Base-by-base conservation (phyloP, 75 land plant genomes). In the Selaginella moellendorffii region DNA sequence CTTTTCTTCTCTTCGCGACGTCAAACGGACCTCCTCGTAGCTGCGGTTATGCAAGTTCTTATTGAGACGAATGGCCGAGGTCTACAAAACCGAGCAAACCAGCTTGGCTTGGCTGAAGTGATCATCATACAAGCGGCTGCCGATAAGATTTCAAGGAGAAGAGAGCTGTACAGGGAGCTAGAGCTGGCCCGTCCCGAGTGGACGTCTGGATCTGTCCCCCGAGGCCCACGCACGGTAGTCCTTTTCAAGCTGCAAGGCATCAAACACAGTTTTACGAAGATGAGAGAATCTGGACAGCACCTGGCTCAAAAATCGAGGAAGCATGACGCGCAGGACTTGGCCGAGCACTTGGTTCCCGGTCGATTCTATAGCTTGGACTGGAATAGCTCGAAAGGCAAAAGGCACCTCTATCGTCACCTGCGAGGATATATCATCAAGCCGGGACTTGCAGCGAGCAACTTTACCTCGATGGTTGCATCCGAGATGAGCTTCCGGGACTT, bases 151-250 rank as follows among this genome's bases (percentile, higher is more conserved):
- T n/a, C n/a, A n/a, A n/a, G n/a, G n/a, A n/a, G n/a, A n/a, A n/a
- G n/a, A n/a, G n/a, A n/a, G n/a, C n/a, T n/a, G n/a, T n/a, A n/a
- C n/a, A n/a, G n/a, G n/a, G n/a, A n/a, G n/a, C n/a, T n/a, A n/a
- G n/a, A n/a, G n/a, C n/a, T n/a, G n/a, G n/a, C 97, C 88, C 5
- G 88, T 84, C 66, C 97, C 93, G 63, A 90, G 80, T 54, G 97
- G 88, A 31, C 80, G 76, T 54, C 93, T 81, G 19, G 93, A 87
- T 18, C 67, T 59, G 52, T 90, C 85, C 10, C 97, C 97, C 24
- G 93, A 78, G 25, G 88, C 93, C 97, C 97, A 90, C 62, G 93
- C 93, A 53, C 70, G 68, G 54, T 90, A 90, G 63, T 90, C 97
- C 67, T 90, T 84, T 1, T 74, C 85, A 52, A 90, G 84, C 93